Conservation (phyloP, 495 filamentous ascomycete species). For the Clavariopsis aquatica region DNA sequence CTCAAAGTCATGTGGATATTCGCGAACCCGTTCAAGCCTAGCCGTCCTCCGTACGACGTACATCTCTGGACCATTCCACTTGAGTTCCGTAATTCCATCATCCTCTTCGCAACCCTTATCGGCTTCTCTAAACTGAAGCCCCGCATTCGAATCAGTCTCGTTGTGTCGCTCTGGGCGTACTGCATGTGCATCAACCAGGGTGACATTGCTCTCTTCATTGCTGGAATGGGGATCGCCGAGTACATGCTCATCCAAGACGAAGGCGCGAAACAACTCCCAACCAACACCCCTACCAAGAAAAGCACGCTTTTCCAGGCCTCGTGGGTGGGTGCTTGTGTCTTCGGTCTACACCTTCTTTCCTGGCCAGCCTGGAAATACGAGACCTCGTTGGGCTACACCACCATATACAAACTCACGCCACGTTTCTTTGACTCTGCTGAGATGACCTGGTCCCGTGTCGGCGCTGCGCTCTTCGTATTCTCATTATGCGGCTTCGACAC, state of each 20-base stretch:
- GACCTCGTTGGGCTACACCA: conserved; percentile 22
- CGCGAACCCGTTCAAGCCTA: conserved; percentile 21
- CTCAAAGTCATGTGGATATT: conserved; percentile 14
- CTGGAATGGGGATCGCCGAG: conserved; percentile 50
- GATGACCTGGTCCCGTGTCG: conserved; percentile 16
- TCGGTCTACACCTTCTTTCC: conserved; percentile 31
- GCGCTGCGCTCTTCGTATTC: conserved; percentile 19
- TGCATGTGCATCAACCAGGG: conserved; percentile 47
- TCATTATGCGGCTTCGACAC: conserved; percentile 6
- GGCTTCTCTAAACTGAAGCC: conserved; percentile 39
- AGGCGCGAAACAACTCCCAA: conserved; percentile 12
- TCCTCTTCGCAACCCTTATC: conserved; percentile 49
- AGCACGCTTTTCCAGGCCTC: not conserved
- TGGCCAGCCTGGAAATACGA: conserved; percentile 21
- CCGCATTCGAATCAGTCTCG: conserved; percentile 38
- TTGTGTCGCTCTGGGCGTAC: conserved; percentile 41
- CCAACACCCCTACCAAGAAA: not conserved
- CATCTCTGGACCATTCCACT: conserved; percentile 57
- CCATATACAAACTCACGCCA: conserved; percentile 17
- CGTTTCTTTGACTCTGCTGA: conserved; percentile 1
- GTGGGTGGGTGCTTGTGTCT: conserved; percentile 10
- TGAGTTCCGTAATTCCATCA: conserved; percentile 53
- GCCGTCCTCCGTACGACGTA: conserved; percentile 40
- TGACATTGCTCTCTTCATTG: conserved; percentile 52
- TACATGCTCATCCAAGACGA: conserved; percentile 45